These are phyloP conservation scores for Anthoceros angustus DNA, from an alignment of 225 moss, liverwort and hornwort species.

Conservation along the genomic window DNA sequence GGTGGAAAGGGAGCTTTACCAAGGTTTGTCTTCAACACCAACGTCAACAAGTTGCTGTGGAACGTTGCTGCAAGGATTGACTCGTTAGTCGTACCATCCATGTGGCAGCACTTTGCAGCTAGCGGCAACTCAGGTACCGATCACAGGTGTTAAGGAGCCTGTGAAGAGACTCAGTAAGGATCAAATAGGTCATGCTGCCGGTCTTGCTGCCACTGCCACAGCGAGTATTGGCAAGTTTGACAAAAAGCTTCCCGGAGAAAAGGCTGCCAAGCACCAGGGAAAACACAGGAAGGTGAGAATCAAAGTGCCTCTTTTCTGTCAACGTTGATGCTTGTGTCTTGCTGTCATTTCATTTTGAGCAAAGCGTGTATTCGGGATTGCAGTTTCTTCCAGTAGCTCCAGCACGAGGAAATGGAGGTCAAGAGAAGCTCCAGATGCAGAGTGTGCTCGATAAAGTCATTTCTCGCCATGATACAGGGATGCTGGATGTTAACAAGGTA, in stretches of 20 bases:
- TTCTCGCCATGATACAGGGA: slow-evolving; percentile 59
- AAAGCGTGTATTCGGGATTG: slow-evolving; percentile 8
- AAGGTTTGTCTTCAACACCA: slow-evolving; percentile 25
- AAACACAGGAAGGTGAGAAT: slow-evolving; percentile 41
- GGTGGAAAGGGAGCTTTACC: slow-evolving; percentile 96
- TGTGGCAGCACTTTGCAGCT: slow-evolving; percentile 78
- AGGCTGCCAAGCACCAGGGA: slow-evolving; percentile 50
- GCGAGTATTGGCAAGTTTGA: slow-evolving; percentile 99
- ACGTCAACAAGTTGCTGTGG: not conserved
- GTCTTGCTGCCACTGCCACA: slow-evolving; percentile 80
- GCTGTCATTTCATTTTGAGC: slow-evolving; percentile 3
- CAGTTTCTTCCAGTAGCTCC: slow-evolving; percentile 94
- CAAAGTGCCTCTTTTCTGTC: not conserved
- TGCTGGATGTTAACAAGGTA: slow-evolving; percentile 83
- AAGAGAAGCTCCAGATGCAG: slow-evolving; percentile 63
- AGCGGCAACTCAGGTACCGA: slow-evolving; percentile 77
- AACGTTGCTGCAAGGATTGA: not conserved
- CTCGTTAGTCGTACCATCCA: not conserved
- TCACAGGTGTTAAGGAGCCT: slow-evolving; percentile 73
- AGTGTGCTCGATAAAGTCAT: slow-evolving; percentile 73
- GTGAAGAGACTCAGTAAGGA: slow-evolving; percentile 49
- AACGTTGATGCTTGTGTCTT: not conserved
- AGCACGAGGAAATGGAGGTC: slow-evolving; percentile 35
- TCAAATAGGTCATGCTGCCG: slow-evolving; percentile 80
- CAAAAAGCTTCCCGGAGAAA: slow-evolving; percentile 73